These are phyloP conservation scores for Lindgomyces ingoldianus DNA, from an alignment of 495 filamentous ascomycete genomes.

Conservation along the genomic window DNA sequence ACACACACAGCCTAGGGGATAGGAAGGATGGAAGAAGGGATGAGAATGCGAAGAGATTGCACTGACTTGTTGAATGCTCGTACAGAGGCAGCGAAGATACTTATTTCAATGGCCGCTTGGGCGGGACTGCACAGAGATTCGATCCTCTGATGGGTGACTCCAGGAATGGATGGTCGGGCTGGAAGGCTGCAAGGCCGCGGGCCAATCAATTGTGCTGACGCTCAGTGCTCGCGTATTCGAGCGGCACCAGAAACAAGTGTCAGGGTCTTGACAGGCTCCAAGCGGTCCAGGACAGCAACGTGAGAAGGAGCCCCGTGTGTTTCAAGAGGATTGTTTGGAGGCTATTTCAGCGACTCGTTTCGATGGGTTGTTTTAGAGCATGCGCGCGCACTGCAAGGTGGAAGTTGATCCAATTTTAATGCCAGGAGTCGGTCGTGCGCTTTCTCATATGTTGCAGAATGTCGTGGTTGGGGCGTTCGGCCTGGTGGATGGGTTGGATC, in stretches of 20 bases:
- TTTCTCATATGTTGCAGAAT: slow-evolving; percentile 2
- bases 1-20: not conserved
- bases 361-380: slow-evolving; percentile 32
- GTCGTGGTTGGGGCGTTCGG: not conserved
- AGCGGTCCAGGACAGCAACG: slow-evolving; percentile 12
- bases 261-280: slow-evolving; percentile 32
- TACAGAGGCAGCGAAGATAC: slow-evolving; percentile 28
- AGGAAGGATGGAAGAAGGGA: slow-evolving; percentile 10
- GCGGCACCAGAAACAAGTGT: slow-evolving; percentile 29
- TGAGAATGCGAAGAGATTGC: slow-evolving; percentile 17
- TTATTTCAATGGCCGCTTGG: slow-evolving; percentile 27
- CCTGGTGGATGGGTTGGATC: slow-evolving; percentile 10
- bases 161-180: slow-evolving; percentile 20
- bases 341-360: slow-evolving; percentile 36
- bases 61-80: slow-evolving; percentile 28
- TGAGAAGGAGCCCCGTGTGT: slow-evolving; percentile 22
- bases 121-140: slow-evolving; percentile 14
- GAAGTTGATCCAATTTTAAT: too few species aligned
- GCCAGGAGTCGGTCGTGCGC: too few species aligned
- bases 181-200: not conserved
- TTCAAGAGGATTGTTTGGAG: slow-evolving; percentile 30
- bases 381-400: slow-evolving; percentile 26
- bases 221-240: not conserved
- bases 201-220: slow-evolving; percentile 20
- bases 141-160: not conserved